Percentiles rank a stretch among this genome's conserved stretches.
phyloP scores from a whole-genome alignment of 2,329 filamentous ascomycete genomes.

The Leptographium wingfieldii region DNA sequence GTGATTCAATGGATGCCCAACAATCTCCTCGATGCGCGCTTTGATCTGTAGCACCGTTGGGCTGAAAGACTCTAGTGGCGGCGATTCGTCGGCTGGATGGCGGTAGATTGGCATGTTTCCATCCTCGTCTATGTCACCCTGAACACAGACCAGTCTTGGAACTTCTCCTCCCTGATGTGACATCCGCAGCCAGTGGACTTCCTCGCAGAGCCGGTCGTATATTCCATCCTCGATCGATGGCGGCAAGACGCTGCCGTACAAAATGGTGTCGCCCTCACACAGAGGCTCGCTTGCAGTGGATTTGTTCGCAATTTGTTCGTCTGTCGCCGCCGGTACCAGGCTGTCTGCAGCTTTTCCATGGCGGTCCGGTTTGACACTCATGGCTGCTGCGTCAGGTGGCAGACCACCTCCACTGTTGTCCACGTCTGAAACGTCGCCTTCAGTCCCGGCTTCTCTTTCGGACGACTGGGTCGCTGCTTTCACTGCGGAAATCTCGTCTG shows the following conservation, averaged over 20 bases:
- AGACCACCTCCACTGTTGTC: neutral
- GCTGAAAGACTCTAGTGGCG: slow-evolving; percentile 65
- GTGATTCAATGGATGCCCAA: slow-evolving; percentile 80
- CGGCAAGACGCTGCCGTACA: slow-evolving; percentile 60
- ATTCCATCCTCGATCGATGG: slow-evolving; percentile 39
- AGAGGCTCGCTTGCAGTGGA: slow-evolving; percentile 35
- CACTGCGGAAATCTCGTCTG: too few relatives aligned
- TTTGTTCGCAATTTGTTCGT: neutral
- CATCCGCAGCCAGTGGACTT: slow-evolving; percentile 87
- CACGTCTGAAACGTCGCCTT: neutral
- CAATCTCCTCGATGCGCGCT: slow-evolving; percentile 51
- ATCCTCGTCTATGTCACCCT: slow-evolving; percentile 57
- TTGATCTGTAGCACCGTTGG: slow-evolving; percentile 58
- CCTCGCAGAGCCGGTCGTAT: slow-evolving; percentile 58
- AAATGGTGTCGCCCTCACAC: slow-evolving; percentile 68
- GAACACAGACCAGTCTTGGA: slow-evolving; percentile 79
- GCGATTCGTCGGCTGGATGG: slow-evolving; percentile 81
- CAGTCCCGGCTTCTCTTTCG: too few relatives aligned
- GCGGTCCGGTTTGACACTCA: too few relatives aligned
- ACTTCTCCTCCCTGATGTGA: slow-evolving; percentile 84
- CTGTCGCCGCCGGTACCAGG: neutral
- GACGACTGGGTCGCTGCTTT: too few relatives aligned
- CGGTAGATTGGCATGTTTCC: slow-evolving; percentile 83
- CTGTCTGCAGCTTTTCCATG: neutral
- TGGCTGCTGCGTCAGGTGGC: neutral